Conservation (phyloP, 768 basidiomycete species). For the Xanthoconium purpureum region DNA sequence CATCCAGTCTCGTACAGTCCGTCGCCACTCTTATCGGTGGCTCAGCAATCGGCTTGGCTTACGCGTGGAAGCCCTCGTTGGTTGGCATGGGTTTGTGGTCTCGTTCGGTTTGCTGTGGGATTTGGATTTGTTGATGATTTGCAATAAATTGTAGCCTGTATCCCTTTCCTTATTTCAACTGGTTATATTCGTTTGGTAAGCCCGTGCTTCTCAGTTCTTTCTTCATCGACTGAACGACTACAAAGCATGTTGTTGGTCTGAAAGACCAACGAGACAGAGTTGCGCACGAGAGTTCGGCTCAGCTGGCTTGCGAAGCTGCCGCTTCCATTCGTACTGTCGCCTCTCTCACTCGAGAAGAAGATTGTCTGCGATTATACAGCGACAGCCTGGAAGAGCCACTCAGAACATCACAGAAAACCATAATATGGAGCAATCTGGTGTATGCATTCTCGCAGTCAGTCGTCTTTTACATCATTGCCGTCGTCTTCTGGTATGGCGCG, state of each 20-base stretch:
- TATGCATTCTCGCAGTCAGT: slow-evolving; percentile 75
- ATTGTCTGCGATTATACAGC: slow-evolving; percentile 68
- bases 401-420: slow-evolving; percentile 56
- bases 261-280: slow-evolving; percentile 83
- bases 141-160: slow-evolving; percentile 47
- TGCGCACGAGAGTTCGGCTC: slow-evolving; percentile 77
- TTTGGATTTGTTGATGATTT: neutral
- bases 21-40: slow-evolving; percentile 66
- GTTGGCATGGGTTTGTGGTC: slow-evolving; percentile 56
- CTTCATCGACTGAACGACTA: slow-evolving; percentile 2
- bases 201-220: neutral
- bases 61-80: slow-evolving; percentile 75
- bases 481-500: slow-evolving; percentile 80
- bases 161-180: slow-evolving; percentile 61
- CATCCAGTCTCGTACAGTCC: slow-evolving; percentile 69
- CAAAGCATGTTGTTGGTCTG: slow-evolving; percentile 74
- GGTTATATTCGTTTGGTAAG: slow-evolving; percentile 82
- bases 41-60: slow-evolving; percentile 70
- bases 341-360: slow-evolving; percentile 79
- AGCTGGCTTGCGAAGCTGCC: slow-evolving; percentile 89
- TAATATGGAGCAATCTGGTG: slow-evolving; percentile 63
- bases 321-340: slow-evolving; percentile 90
- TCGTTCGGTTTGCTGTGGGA: too few species aligned
- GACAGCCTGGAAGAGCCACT: slow-evolving; percentile 71
- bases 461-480: slow-evolving; percentile 76